phyloP scores from a whole-genome alignment of 352 stramenopile species.

The Pseudoperonospora humuli region DNA sequence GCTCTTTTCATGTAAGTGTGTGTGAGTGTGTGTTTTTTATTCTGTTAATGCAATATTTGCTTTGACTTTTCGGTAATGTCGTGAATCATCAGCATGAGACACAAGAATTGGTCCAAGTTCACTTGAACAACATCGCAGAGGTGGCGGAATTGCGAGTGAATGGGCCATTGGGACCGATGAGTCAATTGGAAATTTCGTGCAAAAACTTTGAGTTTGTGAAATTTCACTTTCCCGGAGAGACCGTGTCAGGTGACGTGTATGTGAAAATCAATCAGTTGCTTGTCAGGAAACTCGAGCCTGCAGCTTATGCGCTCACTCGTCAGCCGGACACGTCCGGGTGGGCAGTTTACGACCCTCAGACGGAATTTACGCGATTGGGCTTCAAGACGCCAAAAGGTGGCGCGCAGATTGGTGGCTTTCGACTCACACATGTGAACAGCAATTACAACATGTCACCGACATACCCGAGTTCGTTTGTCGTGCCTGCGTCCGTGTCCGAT shows the following conservation, averaged over 20 bases:
- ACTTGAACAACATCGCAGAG: conserved; percentile 71
- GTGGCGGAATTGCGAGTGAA: conserved; percentile 47
- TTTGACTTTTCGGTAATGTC: conserved; percentile 1
- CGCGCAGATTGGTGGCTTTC: conserved; percentile 43
- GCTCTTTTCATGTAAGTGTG: conserved; percentile 55
- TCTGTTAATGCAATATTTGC: conserved; percentile 1
- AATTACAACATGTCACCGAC: conserved; percentile 78
- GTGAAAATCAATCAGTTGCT: conserved; percentile 63
- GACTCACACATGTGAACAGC: conserved; percentile 58
- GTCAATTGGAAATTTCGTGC: conserved; percentile 73
- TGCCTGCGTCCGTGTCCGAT: conserved; percentile 89
- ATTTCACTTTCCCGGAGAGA: conserved; percentile 64
- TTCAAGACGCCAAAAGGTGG: conserved; percentile 39
- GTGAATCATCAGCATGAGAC: conserved; percentile 20
- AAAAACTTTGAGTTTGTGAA: conserved; percentile 83
- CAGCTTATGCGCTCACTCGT: conserved; percentile 38
- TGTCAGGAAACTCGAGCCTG: conserved; percentile 36
- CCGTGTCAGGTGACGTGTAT: conserved; percentile 55
- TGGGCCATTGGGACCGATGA: conserved; percentile 38
- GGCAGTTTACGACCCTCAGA: conserved; percentile 42
- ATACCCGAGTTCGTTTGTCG: conserved; percentile 80
- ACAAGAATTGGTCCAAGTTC: conserved; percentile 49
- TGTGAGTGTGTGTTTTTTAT: background rate
- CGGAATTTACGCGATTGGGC: conserved; percentile 51
- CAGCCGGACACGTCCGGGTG: conserved; percentile 43